These are phyloP conservation scores for Heracleum sosnowskyi DNA, from an alignment of 129 eudicot genomes.

Conservation along the genomic window DNA sequence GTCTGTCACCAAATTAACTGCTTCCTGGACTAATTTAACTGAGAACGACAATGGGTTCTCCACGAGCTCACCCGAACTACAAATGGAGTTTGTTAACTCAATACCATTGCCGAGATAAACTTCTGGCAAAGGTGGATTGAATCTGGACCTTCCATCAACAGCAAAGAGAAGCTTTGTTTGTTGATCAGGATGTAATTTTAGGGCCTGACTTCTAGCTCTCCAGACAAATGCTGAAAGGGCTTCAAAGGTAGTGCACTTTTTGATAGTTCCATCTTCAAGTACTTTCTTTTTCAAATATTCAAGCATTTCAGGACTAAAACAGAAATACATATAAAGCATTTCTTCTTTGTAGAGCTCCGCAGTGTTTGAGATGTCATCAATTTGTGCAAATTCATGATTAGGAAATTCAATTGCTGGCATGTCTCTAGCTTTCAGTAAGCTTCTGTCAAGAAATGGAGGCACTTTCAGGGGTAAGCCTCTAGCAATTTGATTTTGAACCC, in stretches of 20 bases:
- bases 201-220: slow-evolving; percentile 59
- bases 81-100: slow-evolving; percentile 62
- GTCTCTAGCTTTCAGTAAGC: slow-evolving; percentile 51
- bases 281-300: slow-evolving; percentile 43
- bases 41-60: slow-evolving; percentile 17
- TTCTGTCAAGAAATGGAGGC: slow-evolving; percentile 71
- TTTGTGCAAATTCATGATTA: slow-evolving; percentile 66
- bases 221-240: slow-evolving; percentile 91
- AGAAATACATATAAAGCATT: slow-evolving; percentile 50
- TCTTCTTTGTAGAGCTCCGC: slow-evolving; percentile 60
- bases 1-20: slow-evolving; percentile 20
- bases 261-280: slow-evolving; percentile 33
- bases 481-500: slow-evolving; percentile 81
- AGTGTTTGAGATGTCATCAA: slow-evolving; percentile 59
- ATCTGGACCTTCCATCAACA: slow-evolving; percentile 76
- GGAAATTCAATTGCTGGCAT: slow-evolving; percentile 62
- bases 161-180: slow-evolving; percentile 82
- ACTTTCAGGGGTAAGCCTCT: slow-evolving; percentile 49
- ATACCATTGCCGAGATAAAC: slow-evolving; percentile 74
- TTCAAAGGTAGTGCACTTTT: too few species aligned
- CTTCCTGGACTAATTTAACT: slow-evolving; percentile 17
- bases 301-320: too few species aligned
- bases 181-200: slow-evolving; percentile 63
- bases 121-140: slow-evolving; percentile 60
- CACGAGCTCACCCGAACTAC: slow-evolving; percentile 56